Percentiles rank a stretch among this genome's conserved stretches.
Evolutionary conservation across 306 rosid species (phyloP).

Genomic region (Phaseolus lunatus): DNA sequence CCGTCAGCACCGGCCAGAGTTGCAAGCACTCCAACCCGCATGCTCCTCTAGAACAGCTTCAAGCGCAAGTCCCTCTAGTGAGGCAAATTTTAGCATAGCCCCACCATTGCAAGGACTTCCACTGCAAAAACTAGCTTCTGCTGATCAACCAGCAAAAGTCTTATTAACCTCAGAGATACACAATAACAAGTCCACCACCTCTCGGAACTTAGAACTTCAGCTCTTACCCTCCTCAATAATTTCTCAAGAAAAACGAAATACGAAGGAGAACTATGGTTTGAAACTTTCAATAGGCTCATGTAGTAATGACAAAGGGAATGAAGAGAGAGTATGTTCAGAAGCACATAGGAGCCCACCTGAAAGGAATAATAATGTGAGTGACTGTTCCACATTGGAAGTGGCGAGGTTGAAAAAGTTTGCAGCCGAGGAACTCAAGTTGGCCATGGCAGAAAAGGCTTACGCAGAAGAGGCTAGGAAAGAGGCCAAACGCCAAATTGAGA

Average conservation of each 20-base stretch:
- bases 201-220: slow-evolving; percentile 75
- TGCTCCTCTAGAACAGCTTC: slow-evolving; percentile 83
- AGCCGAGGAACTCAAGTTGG: slow-evolving; percentile 63
- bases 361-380: slow-evolving; percentile 30
- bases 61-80: slow-evolving; percentile 83
- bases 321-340: slow-evolving; percentile 28
- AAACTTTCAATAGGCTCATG: slow-evolving; percentile 82
- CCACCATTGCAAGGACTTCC: slow-evolving; percentile 56
- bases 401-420: slow-evolving; percentile 56
- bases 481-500: slow-evolving; percentile 74
- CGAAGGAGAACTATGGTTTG: slow-evolving; percentile 57
- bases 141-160: slow-evolving; percentile 22
- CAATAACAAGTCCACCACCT: slow-evolving; percentile 37
- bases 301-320: slow-evolving; percentile 26
- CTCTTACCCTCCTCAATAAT: slow-evolving; percentile 65
- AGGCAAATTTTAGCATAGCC: slow-evolving; percentile 58
- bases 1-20: slow-evolving; percentile 61
- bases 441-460: slow-evolving; percentile 71
- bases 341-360: slow-evolving; percentile 19
- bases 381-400: slow-evolving; percentile 47
- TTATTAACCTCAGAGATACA: slow-evolving; percentile 38
- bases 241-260: slow-evolving; percentile 32
- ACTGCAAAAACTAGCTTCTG: slow-evolving; percentile 44
- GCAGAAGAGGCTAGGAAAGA: slow-evolving; percentile 90
- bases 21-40: slow-evolving; percentile 54